Evolutionary conservation across 257 asterid genomes (phyloP), one percentile per base, ranked within the genome.

Genomic region (Solanum chiquidenum): DNA sequence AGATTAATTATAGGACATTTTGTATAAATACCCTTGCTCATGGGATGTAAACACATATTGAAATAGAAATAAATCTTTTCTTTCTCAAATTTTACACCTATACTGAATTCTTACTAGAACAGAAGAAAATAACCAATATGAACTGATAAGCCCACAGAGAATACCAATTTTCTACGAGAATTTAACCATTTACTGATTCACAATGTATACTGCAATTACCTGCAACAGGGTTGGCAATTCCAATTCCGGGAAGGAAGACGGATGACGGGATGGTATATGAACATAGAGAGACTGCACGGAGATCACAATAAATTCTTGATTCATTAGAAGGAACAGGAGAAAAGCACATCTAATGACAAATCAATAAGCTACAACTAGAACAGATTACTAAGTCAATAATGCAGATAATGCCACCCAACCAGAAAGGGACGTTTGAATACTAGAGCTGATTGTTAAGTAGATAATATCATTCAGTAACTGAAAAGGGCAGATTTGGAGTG

Each of bases 191-290:
- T 49, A 49, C 42, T 29, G 69, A 29, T 46, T 82, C 4, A 82
- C 69, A 80, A 49, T 49, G 44, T 20, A 82, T 49, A 49, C 18
- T 82, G 12, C 35, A 62, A 33, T 72, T 90, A 97, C 99, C 98
- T 97, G 99, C 87, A 95, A 89, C 83, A 97, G 98, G 52, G 98
- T 97, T 90, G 99, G 98, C 88, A 97, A 85, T 88, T 97, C 99
- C 87, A 97, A 40, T 88, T 97, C 99, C 35, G 99, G 99, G 86
- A 94, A 97, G 88, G 99, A 92, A 87, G 96, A 92, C 40, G 99
- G 99, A 86, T 96, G 98, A 66, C 95, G 98, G 18, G 98, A 93
- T 38, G 99, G 99, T 91, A 97, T 90, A 91, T 97, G 99, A 25
- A 97, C 98, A 87, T 93, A 97, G 44, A 97, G 93, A 89, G 98